Evolutionary conservation across 306 rosid species (phyloP).

Genomic region (Benincasa hispida): DNA sequence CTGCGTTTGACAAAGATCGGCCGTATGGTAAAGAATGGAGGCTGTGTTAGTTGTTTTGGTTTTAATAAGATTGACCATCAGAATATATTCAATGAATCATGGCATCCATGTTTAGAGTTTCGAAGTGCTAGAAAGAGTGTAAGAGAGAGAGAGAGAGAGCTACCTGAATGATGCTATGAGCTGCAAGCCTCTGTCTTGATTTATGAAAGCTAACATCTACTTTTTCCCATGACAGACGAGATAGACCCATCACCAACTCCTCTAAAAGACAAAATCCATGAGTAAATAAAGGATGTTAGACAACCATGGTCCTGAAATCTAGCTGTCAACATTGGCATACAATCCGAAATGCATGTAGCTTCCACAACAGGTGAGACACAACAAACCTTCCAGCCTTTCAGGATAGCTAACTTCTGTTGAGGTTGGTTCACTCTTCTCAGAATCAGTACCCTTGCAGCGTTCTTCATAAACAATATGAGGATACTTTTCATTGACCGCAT

Average conservation of each 20-base stretch:
- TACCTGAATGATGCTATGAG: conserved; percentile 98
- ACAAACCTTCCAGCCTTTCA: conserved; percentile 80
- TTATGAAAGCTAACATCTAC: conserved; percentile 90
- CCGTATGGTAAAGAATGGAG: neutral
- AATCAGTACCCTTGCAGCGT: conserved; percentile 71
- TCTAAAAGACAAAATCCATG: conserved; percentile 27
- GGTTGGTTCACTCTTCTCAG: conserved; percentile 43
- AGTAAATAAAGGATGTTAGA: neutral
- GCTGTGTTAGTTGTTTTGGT: neutral
- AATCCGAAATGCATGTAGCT: neutral
- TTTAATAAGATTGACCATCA: neutral
- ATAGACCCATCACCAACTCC: conserved; percentile 76
- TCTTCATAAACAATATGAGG: conserved; percentile 92
- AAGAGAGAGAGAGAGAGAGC: neutral
- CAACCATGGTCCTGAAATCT: neutral
- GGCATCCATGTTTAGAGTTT: neutral
- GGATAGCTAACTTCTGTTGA: conserved; percentile 21
- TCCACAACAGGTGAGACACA: neutral
- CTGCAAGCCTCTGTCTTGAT: conserved; percentile 66
- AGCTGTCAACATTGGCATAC: neutral
- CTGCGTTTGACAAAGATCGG: neutral
- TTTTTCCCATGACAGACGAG: conserved; percentile 84
- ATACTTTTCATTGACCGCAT: conserved; percentile 61
- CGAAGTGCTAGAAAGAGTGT: neutral
- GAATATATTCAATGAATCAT: neutral